Conservation (phyloP, 192 early-diverging fungal genomes). For the Gaertneriomyces sp. region DNA sequence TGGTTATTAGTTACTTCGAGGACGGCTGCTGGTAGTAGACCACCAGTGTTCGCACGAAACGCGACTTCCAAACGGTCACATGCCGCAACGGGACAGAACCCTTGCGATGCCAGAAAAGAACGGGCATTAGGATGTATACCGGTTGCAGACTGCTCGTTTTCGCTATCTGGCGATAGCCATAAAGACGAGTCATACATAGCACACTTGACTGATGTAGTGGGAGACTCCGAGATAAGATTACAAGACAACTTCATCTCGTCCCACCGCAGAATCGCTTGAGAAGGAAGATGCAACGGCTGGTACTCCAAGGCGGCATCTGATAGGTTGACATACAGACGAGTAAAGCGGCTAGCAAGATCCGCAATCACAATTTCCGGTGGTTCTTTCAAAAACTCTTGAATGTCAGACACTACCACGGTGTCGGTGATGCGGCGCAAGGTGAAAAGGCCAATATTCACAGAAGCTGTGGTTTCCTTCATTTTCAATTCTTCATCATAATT, state of each 20-base stretch:
- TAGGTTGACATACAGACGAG: slow-evolving; percentile 56
- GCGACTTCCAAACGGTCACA: slow-evolving; percentile 36
- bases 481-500: slow-evolving; percentile 47
- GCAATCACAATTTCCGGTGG: slow-evolving; percentile 44
- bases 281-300: slow-evolving; percentile 49
- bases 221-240: slow-evolving; percentile 59
- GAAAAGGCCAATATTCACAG: slow-evolving; percentile 49
- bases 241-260: slow-evolving; percentile 54
- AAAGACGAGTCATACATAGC: slow-evolving; percentile 49
- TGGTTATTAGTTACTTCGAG: slow-evolving; percentile 57
- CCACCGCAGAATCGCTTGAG: slow-evolving; percentile 47
- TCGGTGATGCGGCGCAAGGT: slow-evolving; percentile 45
- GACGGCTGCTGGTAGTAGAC: slow-evolving; percentile 29
- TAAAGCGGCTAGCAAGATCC: slow-evolving; percentile 51
- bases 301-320: slow-evolving; percentile 61
- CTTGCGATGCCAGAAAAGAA: slow-evolving; percentile 4
- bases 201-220: slow-evolving; percentile 51
- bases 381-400: slow-evolving; percentile 55
- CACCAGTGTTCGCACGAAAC: slow-evolving; percentile 29
- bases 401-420: slow-evolving; percentile 44
- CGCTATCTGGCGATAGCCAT: too few relatives aligned
- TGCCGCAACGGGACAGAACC: slow-evolving; percentile 31
- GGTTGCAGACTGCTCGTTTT: too few relatives aligned
- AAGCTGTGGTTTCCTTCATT: slow-evolving; percentile 57
- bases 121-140: too few relatives aligned